Evolutionary conservation across 306 rosid genomes (phyloP).

Genomic region (Cicer bijugum): DNA sequence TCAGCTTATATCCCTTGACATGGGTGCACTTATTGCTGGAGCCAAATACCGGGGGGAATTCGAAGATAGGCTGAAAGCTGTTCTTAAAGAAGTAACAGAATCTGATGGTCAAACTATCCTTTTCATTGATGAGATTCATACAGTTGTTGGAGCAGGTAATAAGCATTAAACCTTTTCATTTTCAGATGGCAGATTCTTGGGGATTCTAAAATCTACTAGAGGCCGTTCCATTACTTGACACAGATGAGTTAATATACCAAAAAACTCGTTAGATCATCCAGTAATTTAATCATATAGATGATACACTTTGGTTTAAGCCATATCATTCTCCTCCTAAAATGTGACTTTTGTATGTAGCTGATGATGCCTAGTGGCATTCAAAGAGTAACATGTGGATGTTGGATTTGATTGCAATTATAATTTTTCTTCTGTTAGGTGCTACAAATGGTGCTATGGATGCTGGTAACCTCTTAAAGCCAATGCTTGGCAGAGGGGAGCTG

Average conservation of each 20-base stretch:
- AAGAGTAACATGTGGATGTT: constrained; percentile 20
- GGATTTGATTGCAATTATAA: constrained; percentile 23
- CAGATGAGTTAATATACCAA: neutral
- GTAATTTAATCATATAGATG: constrained; percentile 30
- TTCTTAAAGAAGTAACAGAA: constrained; percentile 95
- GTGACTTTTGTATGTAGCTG: neutral
- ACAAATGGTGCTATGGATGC: constrained; percentile 99
- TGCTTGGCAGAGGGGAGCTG: constrained; percentile 98
- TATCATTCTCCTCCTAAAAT: constrained; percentile 6
- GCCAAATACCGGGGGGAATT: constrained; percentile 98
- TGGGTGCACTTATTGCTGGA: constrained; percentile 98
- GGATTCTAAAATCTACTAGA: constrained; percentile 11
- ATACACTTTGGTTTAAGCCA: constrained; percentile 1
- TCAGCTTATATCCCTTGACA: constrained; percentile 96
- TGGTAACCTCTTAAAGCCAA: constrained; percentile 96
- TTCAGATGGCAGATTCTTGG: constrained; percentile 1
- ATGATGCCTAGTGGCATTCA: constrained; percentile 10
- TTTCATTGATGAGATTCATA: constrained; percentile 95
- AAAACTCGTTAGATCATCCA: neutral
- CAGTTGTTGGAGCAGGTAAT: constrained; percentile 98
- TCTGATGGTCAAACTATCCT: constrained; percentile 94
- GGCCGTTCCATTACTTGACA: constrained; percentile 1
- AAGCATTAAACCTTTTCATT: constrained; percentile 37
- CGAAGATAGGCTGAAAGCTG: constrained; percentile 98
- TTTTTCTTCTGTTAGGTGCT: constrained; percentile 66